A percentile compares a stretch with the other conserved stretches of the same genome.
phyloP scores from a whole-genome alignment of 78 protist genomes.

The Speleostelium caveatum region DNA sequence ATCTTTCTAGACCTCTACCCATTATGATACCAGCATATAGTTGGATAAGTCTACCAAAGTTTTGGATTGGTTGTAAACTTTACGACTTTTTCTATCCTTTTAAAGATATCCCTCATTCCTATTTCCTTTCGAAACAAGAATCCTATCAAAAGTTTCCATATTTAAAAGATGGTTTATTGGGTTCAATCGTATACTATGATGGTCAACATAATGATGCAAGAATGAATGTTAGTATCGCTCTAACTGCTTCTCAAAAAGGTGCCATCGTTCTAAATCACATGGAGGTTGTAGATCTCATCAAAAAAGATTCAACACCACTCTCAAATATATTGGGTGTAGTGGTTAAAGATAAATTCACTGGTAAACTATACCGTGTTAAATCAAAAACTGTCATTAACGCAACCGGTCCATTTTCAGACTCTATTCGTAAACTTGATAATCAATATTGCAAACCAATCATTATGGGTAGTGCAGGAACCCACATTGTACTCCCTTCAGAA shows the following conservation, averaged over 20 bases:
- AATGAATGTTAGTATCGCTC: conserved; percentile 89
- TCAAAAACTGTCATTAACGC: conserved; percentile 90
- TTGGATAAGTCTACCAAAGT: conserved; percentile 67
- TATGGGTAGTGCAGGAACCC: conserved; percentile 88
- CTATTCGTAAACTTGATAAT: conserved; percentile 87
- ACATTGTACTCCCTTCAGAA: conserved; percentile 78
- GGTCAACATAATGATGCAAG: conserved; percentile 95
- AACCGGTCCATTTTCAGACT: conserved; percentile 93
- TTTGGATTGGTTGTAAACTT: conserved; percentile 86
- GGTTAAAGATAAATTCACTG: conserved; percentile 89
- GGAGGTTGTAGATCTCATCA: conserved; percentile 57
- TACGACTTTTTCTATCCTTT: conserved; percentile 91
- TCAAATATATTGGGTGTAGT: conserved; percentile 82
- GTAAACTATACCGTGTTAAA: conserved; percentile 63
- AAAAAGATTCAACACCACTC: background rate
- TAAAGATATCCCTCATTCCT: conserved; percentile 1
- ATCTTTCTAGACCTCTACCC: conserved; percentile 89
- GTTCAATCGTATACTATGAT: conserved; percentile 89
- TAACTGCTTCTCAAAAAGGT: conserved; percentile 93
- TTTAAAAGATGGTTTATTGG: conserved; percentile 53
- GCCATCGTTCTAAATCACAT: conserved; percentile 90
- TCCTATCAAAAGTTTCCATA: conserved; percentile 79
- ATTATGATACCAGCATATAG: conserved; percentile 92
- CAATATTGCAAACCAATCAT: conserved; percentile 48
- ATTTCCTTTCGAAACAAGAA: conserved; percentile 40